Base-by-base conservation (phyloP, 352 stramenopile species). In the Phytophthora boehmeriae region DNA sequence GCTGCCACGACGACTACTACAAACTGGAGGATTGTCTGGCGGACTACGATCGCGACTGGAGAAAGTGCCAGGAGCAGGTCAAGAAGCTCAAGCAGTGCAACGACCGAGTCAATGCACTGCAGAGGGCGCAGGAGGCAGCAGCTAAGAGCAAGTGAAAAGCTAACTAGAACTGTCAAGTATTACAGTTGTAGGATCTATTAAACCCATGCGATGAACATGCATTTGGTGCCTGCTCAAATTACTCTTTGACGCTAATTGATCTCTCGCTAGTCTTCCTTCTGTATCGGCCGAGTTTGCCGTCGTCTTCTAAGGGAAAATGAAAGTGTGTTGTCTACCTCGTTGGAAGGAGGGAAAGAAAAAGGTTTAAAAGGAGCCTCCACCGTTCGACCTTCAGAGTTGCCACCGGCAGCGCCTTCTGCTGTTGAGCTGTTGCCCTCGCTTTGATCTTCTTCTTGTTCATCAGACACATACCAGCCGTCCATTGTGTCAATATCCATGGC, bases 401-500 rank as follows among this genome's bases (percentile, higher is more conserved):
- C 32, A 11, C 54, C 50, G 19, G 65, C 45, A 8, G 59, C 43
- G 4, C 52, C 53, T 36, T 75, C 68, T 11, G 48, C 25, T 8
- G n/a, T n/a, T n/a, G 38, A 30, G 13, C 39, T 30, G 0, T 39
- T 41, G 45, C 63, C 58, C 23, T 71, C 64, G 22, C 59, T 59
- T 45, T 80, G 76, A n/a, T 86, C 68, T 63, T 93, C 86, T 50
- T 93, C 84, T 46, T 88, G 84, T 48, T 91, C 80, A 41, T 93
- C 84, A 38, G 80, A 93, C 59, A 92, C 86, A 59, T 95, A 95
- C 86, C 86, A 95, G 20, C 84, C 84, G 60, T 95, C 86, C 84
- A 95, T 95, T 14, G 86, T 93, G 58, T 95, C 86, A 35, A 95
- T 95, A 27, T 95, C 86, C 86, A 95, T 95, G 25, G 84, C 80